phyloP scores from a whole-genome alignment of 345 rosid genomes.

The Lepidium africanum region DNA sequence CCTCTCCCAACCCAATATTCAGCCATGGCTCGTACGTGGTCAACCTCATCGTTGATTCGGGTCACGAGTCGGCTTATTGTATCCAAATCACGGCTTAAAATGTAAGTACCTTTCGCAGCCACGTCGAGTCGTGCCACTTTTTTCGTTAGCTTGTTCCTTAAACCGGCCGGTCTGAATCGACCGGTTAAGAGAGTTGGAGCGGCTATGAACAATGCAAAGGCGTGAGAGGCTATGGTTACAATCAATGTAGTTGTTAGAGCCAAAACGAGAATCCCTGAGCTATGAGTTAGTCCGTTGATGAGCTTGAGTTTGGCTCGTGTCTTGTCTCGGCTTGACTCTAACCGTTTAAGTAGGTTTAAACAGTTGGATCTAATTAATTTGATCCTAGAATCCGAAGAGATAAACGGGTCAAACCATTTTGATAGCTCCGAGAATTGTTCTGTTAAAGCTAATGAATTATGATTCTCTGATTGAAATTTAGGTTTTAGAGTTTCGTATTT shows the following conservation, averaged over 20 bases:
- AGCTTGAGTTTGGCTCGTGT: constrained; percentile 39
- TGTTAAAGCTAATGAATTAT: not conserved
- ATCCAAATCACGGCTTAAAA: constrained; percentile 58
- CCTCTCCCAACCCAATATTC: constrained; percentile 51
- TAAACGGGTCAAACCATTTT: constrained; percentile 30
- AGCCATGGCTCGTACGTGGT: constrained; percentile 41
- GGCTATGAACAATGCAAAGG: constrained; percentile 56
- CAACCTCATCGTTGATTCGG: constrained; percentile 57
- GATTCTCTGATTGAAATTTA: constrained; percentile 13
- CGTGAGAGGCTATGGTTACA: constrained; percentile 55
- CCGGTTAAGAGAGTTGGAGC: constrained; percentile 43
- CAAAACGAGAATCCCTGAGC: constrained; percentile 54
- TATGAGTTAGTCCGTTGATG: constrained; percentile 30
- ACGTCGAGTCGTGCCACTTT: constrained; percentile 46
- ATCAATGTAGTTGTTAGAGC: constrained; percentile 56
- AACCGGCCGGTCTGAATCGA: constrained; percentile 31
- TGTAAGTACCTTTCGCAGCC: constrained; percentile 83
- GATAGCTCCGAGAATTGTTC: constrained; percentile 27
- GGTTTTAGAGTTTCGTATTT: constrained; percentile 28
- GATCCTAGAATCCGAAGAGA: constrained; percentile 26
- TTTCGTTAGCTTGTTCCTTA: constrained; percentile 33
- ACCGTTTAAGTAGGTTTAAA: constrained; percentile 35
- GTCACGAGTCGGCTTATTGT: constrained; percentile 57
- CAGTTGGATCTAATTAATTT: constrained; percentile 33
- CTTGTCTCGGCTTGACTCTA: constrained; percentile 50